Percentiles rank a stretch among this genome's conserved stretches.
Evolutionary conservation across 306 rosid genomes (phyloP).

Genomic region (Mimosa pudica): DNA sequence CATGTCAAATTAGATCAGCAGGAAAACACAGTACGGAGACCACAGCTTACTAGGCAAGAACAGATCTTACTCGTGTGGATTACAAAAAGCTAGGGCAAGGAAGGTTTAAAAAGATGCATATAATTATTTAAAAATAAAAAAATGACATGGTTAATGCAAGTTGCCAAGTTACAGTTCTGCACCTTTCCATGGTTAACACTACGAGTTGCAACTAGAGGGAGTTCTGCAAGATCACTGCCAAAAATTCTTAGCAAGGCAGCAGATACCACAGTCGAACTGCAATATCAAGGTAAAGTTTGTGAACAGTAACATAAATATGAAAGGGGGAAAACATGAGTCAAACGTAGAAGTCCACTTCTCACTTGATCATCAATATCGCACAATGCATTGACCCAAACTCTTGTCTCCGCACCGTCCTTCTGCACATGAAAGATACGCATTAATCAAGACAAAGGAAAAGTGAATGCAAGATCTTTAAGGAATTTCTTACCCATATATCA

Average conservation of each 20-base stretch:
- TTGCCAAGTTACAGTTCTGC: slow-evolving; percentile 27
- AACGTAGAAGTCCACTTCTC: slow-evolving; percentile 43
- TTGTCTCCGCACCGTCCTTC: slow-evolving; percentile 82
- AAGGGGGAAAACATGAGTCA: slow-evolving; percentile 10
- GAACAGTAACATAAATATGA: slow-evolving; percentile 19
- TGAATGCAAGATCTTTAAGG: slow-evolving; percentile 26
- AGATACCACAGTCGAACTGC: slow-evolving; percentile 91
- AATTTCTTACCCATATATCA: slow-evolving; percentile 88
- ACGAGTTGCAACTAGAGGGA: slow-evolving; percentile 90
- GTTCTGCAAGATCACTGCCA: slow-evolving; percentile 84
- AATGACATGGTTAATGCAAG: slow-evolving; percentile 9
- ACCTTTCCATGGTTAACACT: slow-evolving; percentile 90
- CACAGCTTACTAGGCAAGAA: slow-evolving; percentile 17
- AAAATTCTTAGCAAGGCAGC: slow-evolving; percentile 87
- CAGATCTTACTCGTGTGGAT: slow-evolving; percentile 2
- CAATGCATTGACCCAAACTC: slow-evolving; percentile 93
- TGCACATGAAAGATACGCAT: slow-evolving; percentile 41
- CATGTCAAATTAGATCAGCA: not conserved
- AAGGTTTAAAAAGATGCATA: slow-evolving; percentile 4
- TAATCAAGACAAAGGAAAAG: slow-evolving; percentile 31
- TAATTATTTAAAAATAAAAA: not conserved
- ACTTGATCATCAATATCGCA: slow-evolving; percentile 90
- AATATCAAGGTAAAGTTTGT: slow-evolving; percentile 42
- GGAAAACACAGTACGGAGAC: not conserved
- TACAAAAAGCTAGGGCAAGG: slow-evolving; percentile 1